Evolutionary conservation across 345 rosid species (phyloP).

Genomic region (Reutealis trisperma): DNA sequence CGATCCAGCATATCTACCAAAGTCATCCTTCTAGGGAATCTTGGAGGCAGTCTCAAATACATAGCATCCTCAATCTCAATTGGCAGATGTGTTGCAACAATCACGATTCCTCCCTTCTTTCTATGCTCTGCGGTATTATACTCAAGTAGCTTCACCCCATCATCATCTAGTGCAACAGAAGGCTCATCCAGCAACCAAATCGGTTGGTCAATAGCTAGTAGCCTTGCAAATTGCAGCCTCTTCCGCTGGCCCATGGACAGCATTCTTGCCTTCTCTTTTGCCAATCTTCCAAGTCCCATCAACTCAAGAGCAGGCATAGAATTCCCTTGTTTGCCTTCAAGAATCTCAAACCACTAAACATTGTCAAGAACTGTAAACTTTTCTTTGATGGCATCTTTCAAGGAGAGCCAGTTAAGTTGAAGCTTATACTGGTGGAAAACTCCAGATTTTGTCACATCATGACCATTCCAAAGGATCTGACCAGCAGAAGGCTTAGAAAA

Average conservation of each 20-base stretch:
- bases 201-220: constrained; percentile 78
- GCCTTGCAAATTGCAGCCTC: constrained; percentile 81
- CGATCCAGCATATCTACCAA: constrained; percentile 80
- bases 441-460: constrained; percentile 68
- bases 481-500: constrained; percentile 85
- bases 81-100: constrained; percentile 85
- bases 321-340: constrained; percentile 73
- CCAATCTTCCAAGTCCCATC: constrained; percentile 84
- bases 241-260: constrained; percentile 89
- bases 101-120: constrained; percentile 76
- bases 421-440: constrained; percentile 89
- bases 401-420: constrained; percentile 88
- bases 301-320: constrained; percentile 76
- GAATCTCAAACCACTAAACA: constrained; percentile 86
- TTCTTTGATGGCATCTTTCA: constrained; percentile 76
- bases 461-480: constrained; percentile 90
- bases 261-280: constrained; percentile 77
- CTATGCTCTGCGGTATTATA: constrained; percentile 69
- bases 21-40: constrained; percentile 84
- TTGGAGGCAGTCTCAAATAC: constrained; percentile 74
- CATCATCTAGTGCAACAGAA: constrained; percentile 80
- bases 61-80: constrained; percentile 82
- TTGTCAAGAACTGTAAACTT: constrained; percentile 70
- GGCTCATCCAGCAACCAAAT: constrained; percentile 93
- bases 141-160: constrained; percentile 77